Base-by-base conservation (phyloP, 2,329 filamentous ascomycete species). In the Didymellaceae sp. region DNA sequence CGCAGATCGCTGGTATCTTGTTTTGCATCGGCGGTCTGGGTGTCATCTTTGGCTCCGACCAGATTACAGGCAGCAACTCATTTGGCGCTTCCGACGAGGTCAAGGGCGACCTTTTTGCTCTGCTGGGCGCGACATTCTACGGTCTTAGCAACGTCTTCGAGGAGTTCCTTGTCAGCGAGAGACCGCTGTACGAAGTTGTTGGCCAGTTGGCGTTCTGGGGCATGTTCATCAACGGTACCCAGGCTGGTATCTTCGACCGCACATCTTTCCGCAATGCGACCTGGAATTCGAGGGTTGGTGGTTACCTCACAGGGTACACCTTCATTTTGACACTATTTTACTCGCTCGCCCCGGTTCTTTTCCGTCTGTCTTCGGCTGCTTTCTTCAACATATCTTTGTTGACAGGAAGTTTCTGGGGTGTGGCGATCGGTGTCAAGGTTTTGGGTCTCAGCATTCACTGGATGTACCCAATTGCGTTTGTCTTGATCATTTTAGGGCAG, bases 311-410 rank as follows among this genome's bases (percentile, higher is more conserved):
- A n/a, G 94, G 93, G 1, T 99, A 93, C 75, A 97, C 94, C 0
- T 75, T 97, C 14, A 86, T 87, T 52, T 81, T 99, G 17, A 80
- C 82, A 45, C 76, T 94, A 52, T 99, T 99, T 77, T 99, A 99
- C 79, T 86, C 86, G 6, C 79, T 94, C 3, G 91, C 89, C 0
- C 94, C 94, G 0, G 77, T 97, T 45, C 82, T 99, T 57, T 87
- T 97, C 75, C 90, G 94, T 59, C 88, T 97, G 78, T 89, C 89
- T 21, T 89, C 85, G 13, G 94, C 94, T 2, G 93, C 92, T 16
- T 97, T 99, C 77, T 95, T 97, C 80, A 96, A 99, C 75, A 96
- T 97, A 66, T 93, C 89, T 6, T 79, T 99, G 59, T 80, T 99
- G 53, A 97, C 94, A 2, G 90, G 87, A 63, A 97, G 96, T 76